Evolutionary conservation across 768 basidiomycete genomes (phyloP), one percentile per base, ranked within the genome.

Genomic region (Phylloporus sp.): DNA sequence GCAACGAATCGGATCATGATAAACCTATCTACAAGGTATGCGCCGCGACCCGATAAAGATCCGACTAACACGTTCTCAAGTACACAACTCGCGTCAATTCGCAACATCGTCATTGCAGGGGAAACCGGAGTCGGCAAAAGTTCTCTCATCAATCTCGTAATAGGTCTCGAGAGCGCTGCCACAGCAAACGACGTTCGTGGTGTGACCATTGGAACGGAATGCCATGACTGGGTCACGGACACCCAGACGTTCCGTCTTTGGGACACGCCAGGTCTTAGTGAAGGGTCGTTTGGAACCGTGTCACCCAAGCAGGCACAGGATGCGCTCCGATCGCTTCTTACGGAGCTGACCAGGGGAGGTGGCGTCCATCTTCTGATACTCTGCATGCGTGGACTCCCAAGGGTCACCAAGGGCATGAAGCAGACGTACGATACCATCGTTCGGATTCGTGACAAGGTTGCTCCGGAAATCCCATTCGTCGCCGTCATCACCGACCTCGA

Each of bases 261-360:
- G 59, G 66, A 68, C 37, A 67, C 66, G 1, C 61, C 57, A 1
- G 67, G 66, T 28, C 56, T 66, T n/a, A 55, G 56, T 37, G 63
- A 64, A 42, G 58, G 55, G 31, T 55, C 59, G 6, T 58, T 48
- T 4, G 60, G 59, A 34, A 54, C 47, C 5, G 52, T 61, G 5
- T 39, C 54, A 20, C 52, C 60, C 17, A 61, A 53, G 31, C 54
- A 53, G 38, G 59, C 60, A 7, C 52, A 54, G 14, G 57, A 61
- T 45, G 57, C 59, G 20, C 44, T 61, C 36, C 56, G 56, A 37
- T 56, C 54, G n/a, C 56, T 61, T 23, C 54, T 61, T 9, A 61
- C 54, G n/a, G 54, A 61, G 29, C 37, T 61, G 4, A 22, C 46
- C 4, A 49, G 42, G 21, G 54, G 52, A 23, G 52, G 41, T 6